Base-by-base conservation (phyloP, 805 yeast genomes). In the Zygotorulaspora danielsina region DNA sequence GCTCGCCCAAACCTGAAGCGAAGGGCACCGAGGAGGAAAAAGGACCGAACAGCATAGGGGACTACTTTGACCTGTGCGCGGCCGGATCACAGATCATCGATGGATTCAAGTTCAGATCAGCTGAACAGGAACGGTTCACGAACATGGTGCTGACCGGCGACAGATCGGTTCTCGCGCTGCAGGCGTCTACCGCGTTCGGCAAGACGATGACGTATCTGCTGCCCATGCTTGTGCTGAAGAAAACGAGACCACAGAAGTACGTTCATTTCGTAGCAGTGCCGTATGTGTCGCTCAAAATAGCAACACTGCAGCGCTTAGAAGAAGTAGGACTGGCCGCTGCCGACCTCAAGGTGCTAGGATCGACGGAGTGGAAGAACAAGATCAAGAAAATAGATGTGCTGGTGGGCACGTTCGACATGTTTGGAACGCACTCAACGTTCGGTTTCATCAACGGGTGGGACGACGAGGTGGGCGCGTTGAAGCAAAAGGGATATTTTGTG, bases 231-330 rank as follows among this genome's bases (percentile, higher is more conserved):
- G 29, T 26, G 11, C 15, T 26, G 29, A 26, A 26, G 29, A 12
- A 26, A 13, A 26, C 29, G 7, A 9, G 29, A 13, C 29, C 29
- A 18, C 21, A 6, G 9, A 18, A 16, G 8, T 30, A 30, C 8
- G 33, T 30, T n/a, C 33, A 30, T 16, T 30, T 30, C 6, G 15
- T 30, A 8, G 33, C 33, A 8, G 33, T 30, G 10, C 33, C 33
- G 21, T 30, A 30, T 30, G 9, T 16, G 20, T 30, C 33, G 4
- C 33, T 30, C 7, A 30, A 30, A 15, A 17, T 30, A 17, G 33
- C 33, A 7, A 30, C 33, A 4, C 15, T 30, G 21, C 21, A 30
- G 21, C 20, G 33, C 4, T 21, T 30, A 15, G 4, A 30, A 4
- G 33, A 30, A 21, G 21, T 21, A 16, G 21, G 33, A 3, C 33